These are phyloP conservation scores for Jacaranda mimosifolia DNA, from an alignment of 257 asterid genomes.

Conservation along the genomic window DNA sequence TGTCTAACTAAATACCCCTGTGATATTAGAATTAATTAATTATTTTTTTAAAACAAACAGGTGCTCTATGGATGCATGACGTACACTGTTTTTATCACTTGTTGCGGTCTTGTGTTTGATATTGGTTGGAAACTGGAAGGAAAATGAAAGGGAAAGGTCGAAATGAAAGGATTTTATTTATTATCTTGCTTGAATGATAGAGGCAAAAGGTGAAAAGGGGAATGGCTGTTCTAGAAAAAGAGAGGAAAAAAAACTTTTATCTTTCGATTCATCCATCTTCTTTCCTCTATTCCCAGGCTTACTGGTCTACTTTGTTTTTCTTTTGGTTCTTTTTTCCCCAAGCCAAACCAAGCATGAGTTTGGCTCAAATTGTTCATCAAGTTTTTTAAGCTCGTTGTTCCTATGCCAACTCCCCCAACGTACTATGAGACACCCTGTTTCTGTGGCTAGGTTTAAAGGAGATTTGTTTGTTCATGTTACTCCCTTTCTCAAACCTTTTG, in stretches of 20 bases:
- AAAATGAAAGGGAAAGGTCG: background rate
- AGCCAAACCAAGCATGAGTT: conserved; percentile 17
- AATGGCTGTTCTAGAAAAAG: background rate
- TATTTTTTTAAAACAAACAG: background rate
- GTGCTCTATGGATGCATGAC: background rate
- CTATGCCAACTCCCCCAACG: no score
- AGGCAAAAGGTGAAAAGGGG: conserved; percentile 22
- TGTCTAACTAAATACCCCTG: background rate
- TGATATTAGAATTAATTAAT: background rate
- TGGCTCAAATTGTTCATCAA: background rate
- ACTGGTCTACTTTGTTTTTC: background rate
- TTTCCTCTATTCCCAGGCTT: background rate
- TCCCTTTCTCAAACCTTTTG: background rate
- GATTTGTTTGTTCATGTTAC: background rate
- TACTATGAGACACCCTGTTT: background rate
- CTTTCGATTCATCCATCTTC: conserved; percentile 1
- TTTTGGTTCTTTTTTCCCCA: background rate
- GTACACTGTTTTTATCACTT: background rate
- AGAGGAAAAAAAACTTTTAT: conserved; percentile 14
- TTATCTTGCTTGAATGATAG: conserved; percentile 17
- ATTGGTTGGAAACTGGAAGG: background rate
- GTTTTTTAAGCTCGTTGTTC: conserved; percentile 4
- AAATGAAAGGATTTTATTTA: background rate
- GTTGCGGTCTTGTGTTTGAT: background rate
- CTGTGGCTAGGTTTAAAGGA: background rate